Base-by-base conservation (phyloP, 2,329 filamentous ascomycete genomes). In the Microdochium trichocladiopsis region DNA sequence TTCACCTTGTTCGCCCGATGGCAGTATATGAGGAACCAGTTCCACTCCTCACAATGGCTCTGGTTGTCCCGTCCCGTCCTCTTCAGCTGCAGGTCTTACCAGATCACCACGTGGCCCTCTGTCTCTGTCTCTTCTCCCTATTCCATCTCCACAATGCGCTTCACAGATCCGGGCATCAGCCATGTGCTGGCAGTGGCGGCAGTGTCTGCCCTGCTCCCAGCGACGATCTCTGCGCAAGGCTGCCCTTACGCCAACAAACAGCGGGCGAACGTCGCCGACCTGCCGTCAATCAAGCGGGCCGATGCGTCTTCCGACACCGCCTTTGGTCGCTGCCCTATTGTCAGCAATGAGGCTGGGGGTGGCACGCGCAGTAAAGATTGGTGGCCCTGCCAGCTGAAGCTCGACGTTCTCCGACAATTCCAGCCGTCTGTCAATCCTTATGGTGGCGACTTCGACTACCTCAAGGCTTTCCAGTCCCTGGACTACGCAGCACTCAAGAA, bases 341-440 rank as follows among this genome's bases (percentile, higher is more conserved):
- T 57, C 54, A 64, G 51, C 62, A 76, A 76, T 55, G 67, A 71
- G 43, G 76, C 69, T 53, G 86, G 85, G 58, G 80, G 80, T 60
- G 88, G 87, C 61, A 87, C 84, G 60, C 72, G 74, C 55, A 89
- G 84, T 73, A 63, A 61, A 51, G 85, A 91, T 74, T 90, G 86
- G 83, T 91, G 87, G 87, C 87, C 88, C 51, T 77, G 83, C 53
- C 72, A 78, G 60, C 70, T 91, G 57, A 80, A 75, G 63, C 75
- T 89, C 58, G 83, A 86, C 72, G 84, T 90, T 62, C 80, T 92
- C 51, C 87, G 87, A 63, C 87, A 90, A 71, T 80, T 89, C 66
- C 82, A 78, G 33, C 63, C 75, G 22, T 72, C 75, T 53, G 80
- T 80, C 57, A 87, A 88, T 68, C 88, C 88, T 0, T 66, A 83